Evolutionary conservation across 768 basidiomycete species (phyloP).

Genomic region (Phylloporus rhodoxanthus): DNA sequence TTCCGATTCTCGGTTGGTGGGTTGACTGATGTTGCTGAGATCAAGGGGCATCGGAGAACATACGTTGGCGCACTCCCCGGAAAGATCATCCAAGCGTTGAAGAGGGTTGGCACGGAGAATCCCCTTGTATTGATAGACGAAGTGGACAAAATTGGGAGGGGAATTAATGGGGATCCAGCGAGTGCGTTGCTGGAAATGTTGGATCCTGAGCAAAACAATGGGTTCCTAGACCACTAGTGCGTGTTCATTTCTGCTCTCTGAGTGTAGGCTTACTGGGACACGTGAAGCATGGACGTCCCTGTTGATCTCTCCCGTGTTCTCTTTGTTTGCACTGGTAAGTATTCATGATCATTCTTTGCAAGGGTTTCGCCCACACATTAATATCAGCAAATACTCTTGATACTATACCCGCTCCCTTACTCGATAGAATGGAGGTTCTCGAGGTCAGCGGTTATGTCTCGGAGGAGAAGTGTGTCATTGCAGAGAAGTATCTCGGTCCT

Average conservation of each 20-base stretch:
- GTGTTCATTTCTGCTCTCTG: slow-evolving; percentile 26
- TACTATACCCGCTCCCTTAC: slow-evolving; percentile 87
- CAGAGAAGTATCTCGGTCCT: slow-evolving; percentile 81
- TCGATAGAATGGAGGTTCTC: slow-evolving; percentile 95
- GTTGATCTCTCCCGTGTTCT: slow-evolving; percentile 94
- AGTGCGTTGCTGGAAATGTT: slow-evolving; percentile 91
- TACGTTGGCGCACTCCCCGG: slow-evolving; percentile 93
- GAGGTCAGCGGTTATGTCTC: slow-evolving; percentile 94
- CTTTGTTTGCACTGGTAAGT: slow-evolving; percentile 85
- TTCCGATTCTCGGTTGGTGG: slow-evolving; percentile 98
- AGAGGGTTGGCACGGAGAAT: slow-evolving; percentile 90
- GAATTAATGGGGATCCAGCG: slow-evolving; percentile 87
- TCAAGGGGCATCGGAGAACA: slow-evolving; percentile 97
- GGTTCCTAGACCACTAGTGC: slow-evolving; percentile 92
- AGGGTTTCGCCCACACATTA: slow-evolving; percentile 5
- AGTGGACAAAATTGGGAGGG: slow-evolving; percentile 91
- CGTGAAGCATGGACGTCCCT: slow-evolving; percentile 86
- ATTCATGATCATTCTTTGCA: not conserved
- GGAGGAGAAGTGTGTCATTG: slow-evolving; percentile 87
- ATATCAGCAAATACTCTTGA: slow-evolving; percentile 78
- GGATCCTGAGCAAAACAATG: slow-evolving; percentile 91
- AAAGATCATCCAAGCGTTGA: slow-evolving; percentile 91
- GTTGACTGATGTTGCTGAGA: slow-evolving; percentile 95
- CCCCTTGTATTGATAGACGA: slow-evolving; percentile 93
- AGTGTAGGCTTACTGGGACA: slow-evolving; percentile 3